Conservation (phyloP, 2,329 filamentous ascomycete genomes). For the Colletotrichum brevisporum region DNA sequence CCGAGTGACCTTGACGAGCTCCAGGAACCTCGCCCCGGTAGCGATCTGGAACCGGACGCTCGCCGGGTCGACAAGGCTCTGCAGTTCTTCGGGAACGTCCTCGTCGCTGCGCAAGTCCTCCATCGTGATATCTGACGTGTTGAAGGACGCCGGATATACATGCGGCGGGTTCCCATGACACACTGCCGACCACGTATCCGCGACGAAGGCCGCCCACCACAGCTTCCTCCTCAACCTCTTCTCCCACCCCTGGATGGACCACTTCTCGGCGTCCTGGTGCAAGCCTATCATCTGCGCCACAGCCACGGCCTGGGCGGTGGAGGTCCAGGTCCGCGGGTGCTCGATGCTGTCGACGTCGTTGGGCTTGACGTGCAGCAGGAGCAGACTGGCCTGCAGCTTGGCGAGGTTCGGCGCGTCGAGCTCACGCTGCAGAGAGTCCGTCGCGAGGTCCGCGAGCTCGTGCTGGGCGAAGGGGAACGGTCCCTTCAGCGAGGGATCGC, state of each 20-base stretch:
- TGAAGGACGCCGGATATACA: conserved; percentile 56
- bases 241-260: conserved; percentile 59
- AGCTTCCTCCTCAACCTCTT: conserved; percentile 59
- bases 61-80: conserved; percentile 51
- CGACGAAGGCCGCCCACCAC: conserved; percentile 60
- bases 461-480: conserved; percentile 56
- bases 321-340: conserved; percentile 60
- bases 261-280: conserved; percentile 58
- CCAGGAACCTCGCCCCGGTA: conserved; percentile 55
- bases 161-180: conserved; percentile 63
- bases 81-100: conserved; percentile 53
- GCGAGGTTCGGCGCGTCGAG: conserved; percentile 62
- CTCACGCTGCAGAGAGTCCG: conserved; percentile 59
- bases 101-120: conserved; percentile 61
- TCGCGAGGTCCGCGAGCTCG: conserved; percentile 57
- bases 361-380: conserved; percentile 61
- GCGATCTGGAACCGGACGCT: conserved; percentile 51
- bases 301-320: conserved; percentile 59
- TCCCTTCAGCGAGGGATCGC: conserved; percentile 49
- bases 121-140: conserved; percentile 54
- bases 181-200: conserved; percentile 61
- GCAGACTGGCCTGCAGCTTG: conserved; percentile 61
- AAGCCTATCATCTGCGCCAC: conserved; percentile 62
- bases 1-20: conserved; percentile 50
- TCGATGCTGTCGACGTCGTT: conserved; percentile 62